These are phyloP conservation scores for Trypanosoma grayi DNA, from an alignment of 208 protist species.

Conservation along the genomic window DNA sequence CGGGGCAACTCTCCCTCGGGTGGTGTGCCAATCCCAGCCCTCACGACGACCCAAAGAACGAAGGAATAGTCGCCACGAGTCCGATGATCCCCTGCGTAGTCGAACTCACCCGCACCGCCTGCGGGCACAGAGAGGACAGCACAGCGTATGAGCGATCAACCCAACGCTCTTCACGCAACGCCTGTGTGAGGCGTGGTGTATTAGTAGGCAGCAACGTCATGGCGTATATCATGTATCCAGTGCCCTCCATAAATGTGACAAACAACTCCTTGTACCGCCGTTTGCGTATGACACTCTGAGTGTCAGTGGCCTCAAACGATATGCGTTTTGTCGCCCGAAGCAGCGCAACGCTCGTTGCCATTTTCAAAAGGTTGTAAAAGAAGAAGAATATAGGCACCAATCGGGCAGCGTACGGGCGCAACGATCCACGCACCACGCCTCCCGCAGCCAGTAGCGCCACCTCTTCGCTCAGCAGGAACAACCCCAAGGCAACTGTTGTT, in stretches of 20 bases:
- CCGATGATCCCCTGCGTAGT: conserved; percentile 74
- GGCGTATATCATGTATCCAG: conserved; percentile 68
- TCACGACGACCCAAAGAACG: conserved; percentile 8
- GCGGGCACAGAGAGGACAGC: conserved; percentile 57
- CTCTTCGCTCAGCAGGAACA: conserved; percentile 80
- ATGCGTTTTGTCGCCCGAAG: conserved; percentile 34
- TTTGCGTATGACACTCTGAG: conserved; percentile 44
- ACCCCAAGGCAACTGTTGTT: conserved; percentile 61
- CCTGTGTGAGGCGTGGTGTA: conserved; percentile 20
- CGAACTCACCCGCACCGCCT: conserved; percentile 34
- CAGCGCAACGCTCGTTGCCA: conserved; percentile 13
- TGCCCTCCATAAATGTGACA: conserved; percentile 44
- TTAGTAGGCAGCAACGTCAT: conserved; percentile 59
- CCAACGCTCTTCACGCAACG: conserved; percentile 41
- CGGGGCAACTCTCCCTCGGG: neutral
- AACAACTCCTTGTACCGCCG: conserved; percentile 21
- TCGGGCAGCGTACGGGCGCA: conserved; percentile 51
- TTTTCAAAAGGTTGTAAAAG: conserved; percentile 66
- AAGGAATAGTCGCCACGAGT: conserved; percentile 57
- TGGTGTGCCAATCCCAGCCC: neutral
- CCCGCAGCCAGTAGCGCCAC: conserved; percentile 56
- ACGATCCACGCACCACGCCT: conserved; percentile 31
- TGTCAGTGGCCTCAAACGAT: conserved; percentile 44
- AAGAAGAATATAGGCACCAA: conserved; percentile 81
- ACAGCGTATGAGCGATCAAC: conserved; percentile 32